These are phyloP conservation scores for Protomyces pachydermus DNA, from an alignment of 1,139 yeast genomes.

Conservation along the genomic window DNA sequence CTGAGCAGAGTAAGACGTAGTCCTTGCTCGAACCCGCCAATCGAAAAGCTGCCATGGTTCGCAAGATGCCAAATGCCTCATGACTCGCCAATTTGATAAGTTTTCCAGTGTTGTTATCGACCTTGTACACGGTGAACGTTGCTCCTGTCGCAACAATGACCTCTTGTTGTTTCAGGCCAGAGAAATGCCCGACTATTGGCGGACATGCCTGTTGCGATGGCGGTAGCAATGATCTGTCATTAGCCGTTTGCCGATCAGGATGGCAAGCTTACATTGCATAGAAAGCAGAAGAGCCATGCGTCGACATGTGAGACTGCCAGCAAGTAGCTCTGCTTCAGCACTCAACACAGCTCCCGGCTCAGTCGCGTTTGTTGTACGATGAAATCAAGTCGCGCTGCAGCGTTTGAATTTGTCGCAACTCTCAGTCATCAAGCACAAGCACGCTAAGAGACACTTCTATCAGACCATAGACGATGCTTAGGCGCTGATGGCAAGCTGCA, in stretches of 20 bases:
- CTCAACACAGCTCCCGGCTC: too few species aligned
- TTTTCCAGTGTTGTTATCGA: constrained; percentile 55
- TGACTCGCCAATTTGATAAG: constrained; percentile 46
- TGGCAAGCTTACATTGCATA: not conserved
- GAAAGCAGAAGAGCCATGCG: constrained; percentile 24
- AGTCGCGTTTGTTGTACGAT: too few species aligned
- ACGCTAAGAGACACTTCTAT: too few species aligned
- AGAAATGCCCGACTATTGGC: constrained; percentile 65
- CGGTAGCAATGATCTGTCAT: not conserved
- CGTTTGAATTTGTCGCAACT: too few species aligned
- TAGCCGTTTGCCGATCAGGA: not conserved
- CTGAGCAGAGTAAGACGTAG: constrained; percentile 64
- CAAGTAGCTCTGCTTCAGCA: too few species aligned
- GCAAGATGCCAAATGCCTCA: constrained; percentile 56
- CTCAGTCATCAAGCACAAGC: too few species aligned
- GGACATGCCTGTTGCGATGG: constrained; percentile 32
- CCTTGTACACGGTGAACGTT: constrained; percentile 50
- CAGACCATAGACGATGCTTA: too few species aligned
- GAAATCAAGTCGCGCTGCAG: too few species aligned
- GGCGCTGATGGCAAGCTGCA: constrained; percentile 1
- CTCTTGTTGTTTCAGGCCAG: constrained; percentile 53
- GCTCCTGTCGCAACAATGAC: constrained; percentile 60
- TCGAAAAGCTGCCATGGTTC: constrained; percentile 51
- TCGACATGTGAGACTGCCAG: constrained; percentile 6
- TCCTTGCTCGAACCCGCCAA: constrained; percentile 52